Evolutionary conservation across 1,284 basidiomycete genomes (phyloP).

Genomic region (Melampsora larici-populina): DNA sequence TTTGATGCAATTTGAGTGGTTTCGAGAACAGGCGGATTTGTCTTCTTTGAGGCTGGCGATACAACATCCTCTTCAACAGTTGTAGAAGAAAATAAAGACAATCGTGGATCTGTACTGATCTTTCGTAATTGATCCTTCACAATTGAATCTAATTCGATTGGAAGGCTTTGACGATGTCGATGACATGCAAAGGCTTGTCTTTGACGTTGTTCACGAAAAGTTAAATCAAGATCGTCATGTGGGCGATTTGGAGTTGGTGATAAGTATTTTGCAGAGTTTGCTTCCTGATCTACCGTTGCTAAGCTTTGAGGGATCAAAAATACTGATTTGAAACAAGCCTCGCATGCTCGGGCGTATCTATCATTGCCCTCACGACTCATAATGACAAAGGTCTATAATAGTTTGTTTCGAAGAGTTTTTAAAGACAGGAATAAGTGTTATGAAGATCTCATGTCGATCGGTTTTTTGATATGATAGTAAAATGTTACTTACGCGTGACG

Average conservation of each 20-base stretch:
- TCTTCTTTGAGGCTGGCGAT: no score
- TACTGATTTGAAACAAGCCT: conserved; percentile 27
- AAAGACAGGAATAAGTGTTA: no score
- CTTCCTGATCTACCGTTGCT: neutral
- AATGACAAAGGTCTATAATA: conserved; percentile 17
- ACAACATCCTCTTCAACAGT: no score
- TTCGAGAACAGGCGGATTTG: no score
- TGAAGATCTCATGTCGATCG: no score
- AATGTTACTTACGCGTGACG: conserved; percentile 62
- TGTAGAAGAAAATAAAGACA: no score
- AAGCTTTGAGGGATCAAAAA: conserved; percentile 9
- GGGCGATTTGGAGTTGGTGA: conserved; percentile 13
- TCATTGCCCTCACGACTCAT: conserved; percentile 15
- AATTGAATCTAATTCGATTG: conserved; percentile 29
- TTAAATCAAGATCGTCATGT: conserved; percentile 21
- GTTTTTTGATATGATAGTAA: neutral
- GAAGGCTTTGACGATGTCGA: conserved; percentile 35
- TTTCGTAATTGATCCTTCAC: no score
- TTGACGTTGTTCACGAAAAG: conserved; percentile 6
- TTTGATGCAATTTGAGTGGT: no score
- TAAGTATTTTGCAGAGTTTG: neutral
- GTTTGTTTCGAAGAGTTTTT: neutral
- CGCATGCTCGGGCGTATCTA: conserved; percentile 27
- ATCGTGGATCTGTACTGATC: no score
- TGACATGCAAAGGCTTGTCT: conserved; percentile 9